phyloP scores from a whole-genome alignment of 805 yeast genomes.

The Helenozyma baotianmanensis region DNA sequence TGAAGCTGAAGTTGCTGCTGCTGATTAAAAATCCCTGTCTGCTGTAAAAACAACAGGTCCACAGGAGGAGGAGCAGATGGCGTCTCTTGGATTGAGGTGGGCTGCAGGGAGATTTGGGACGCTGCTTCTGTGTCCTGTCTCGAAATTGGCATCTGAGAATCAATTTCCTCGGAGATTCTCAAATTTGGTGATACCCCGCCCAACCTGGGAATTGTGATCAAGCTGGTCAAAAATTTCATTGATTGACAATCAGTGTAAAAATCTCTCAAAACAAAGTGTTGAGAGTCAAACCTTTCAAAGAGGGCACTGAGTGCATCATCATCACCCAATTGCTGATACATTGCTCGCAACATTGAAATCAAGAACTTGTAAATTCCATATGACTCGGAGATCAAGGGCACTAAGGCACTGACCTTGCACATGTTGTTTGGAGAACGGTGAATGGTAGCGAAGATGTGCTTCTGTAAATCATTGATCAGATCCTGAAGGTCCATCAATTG shows the following conservation, averaged over 20 bases:
- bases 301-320: slow-evolving; percentile 76
- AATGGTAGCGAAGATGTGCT: slow-evolving; percentile 68
- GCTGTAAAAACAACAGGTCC: slow-evolving; percentile 43
- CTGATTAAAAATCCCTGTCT: slow-evolving; percentile 48
- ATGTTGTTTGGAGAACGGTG: slow-evolving; percentile 58
- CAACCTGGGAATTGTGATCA: slow-evolving; percentile 74
- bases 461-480: slow-evolving; percentile 70
- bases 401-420: slow-evolving; percentile 79
- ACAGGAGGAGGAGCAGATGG: slow-evolving; percentile 37
- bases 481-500: slow-evolving; percentile 87
- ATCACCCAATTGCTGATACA: slow-evolving; percentile 67
- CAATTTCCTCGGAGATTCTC: slow-evolving; percentile 41
- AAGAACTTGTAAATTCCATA: slow-evolving; percentile 89
- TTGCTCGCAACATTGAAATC: slow-evolving; percentile 85
- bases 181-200: slow-evolving; percentile 58
- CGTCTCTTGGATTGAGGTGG: slow-evolving; percentile 28
- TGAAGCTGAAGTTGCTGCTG: slow-evolving; percentile 58
- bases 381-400: slow-evolving; percentile 86
- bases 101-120: slow-evolving; percentile 44
- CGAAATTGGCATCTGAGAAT: slow-evolving; percentile 26
- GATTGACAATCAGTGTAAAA: slow-evolving; percentile 89
- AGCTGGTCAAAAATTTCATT: slow-evolving; percentile 71
- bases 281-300: slow-evolving; percentile 64
- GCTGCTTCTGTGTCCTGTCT: slow-evolving; percentile 21
- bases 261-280: slow-evolving; percentile 67